phyloP scores from a whole-genome alignment of 1,139 yeast genomes.

The Blastobotrys persicus region DNA sequence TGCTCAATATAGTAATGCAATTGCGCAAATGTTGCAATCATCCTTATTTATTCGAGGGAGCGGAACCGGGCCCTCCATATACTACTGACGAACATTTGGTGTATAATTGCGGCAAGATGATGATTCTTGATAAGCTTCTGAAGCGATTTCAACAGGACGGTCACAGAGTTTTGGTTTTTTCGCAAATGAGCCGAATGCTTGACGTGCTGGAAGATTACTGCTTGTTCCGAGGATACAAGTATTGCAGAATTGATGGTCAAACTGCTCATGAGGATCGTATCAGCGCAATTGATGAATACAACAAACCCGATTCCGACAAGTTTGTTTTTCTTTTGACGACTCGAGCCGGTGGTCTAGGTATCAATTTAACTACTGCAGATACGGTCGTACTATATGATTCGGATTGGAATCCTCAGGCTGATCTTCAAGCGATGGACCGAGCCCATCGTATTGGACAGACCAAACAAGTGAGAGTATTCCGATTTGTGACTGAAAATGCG shows the following conservation, averaged over 20 bases:
- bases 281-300: slow-evolving; percentile 87
- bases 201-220: slow-evolving; percentile 95
- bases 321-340: slow-evolving; percentile 87
- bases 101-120: slow-evolving; percentile 85
- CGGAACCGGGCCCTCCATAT: slow-evolving; percentile 98
- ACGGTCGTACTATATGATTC: slow-evolving; percentile 87
- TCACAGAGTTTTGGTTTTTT: slow-evolving; percentile 84
- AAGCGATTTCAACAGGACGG: slow-evolving; percentile 73
- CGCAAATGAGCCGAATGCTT: slow-evolving; percentile 90
- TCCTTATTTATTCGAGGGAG: slow-evolving; percentile 95
- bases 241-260: slow-evolving; percentile 93
- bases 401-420: slow-evolving; percentile 99
- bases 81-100: slow-evolving; percentile 95
- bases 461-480: slow-evolving; percentile 86
- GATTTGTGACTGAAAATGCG: slow-evolving; percentile 94
- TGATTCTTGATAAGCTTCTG: slow-evolving; percentile 78
- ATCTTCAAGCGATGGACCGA: slow-evolving; percentile 97
- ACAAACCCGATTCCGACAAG: slow-evolving; percentile 76
- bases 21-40: slow-evolving; percentile 95
- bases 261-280: slow-evolving; percentile 94
- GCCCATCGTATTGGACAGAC: slow-evolving; percentile 98
- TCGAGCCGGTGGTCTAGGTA: slow-evolving; percentile 98
- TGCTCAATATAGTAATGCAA: slow-evolving; percentile 94
- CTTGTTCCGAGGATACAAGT: slow-evolving; percentile 73
- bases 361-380: slow-evolving; percentile 90